Evolutionary conservation across 192 early-diverging fungal species (phyloP).

Genomic region (Rhizophagus clarus): DNA sequence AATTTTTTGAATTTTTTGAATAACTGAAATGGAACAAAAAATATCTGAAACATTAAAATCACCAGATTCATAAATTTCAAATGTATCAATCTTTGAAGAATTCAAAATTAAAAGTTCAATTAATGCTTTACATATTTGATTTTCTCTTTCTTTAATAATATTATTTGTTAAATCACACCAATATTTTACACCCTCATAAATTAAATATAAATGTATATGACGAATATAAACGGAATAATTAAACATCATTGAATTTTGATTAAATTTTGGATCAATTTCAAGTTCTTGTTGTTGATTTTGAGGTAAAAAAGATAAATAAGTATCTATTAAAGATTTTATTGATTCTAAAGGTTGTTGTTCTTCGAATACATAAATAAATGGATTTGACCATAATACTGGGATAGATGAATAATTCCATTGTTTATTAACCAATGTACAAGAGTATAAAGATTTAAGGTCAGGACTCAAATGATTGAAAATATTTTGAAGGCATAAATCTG

Average conservation of each 20-base stretch:
- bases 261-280: neutral
- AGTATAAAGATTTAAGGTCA: neutral
- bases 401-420: neutral
- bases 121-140: neutral
- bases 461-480: neutral
- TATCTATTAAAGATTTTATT: neutral
- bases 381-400: neutral
- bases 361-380: neutral
- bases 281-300: neutral
- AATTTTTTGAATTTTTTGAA: neutral
- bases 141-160: neutral
- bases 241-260: neutral
- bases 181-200: neutral
- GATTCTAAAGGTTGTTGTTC: neutral
- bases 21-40: neutral
- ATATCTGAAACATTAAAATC: neutral
- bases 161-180: neutral
- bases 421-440: neutral
- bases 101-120: neutral
- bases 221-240: neutral
- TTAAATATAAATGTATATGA: neutral
- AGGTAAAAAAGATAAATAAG: neutral
- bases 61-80: neutral
- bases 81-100: neutral
- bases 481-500: neutral